A percentile compares a stretch with the other conserved stretches of the same genome.
Evolutionary conservation across 163 green algal genomes (phyloP).

Genomic region (Chloroidium sp.): DNA sequence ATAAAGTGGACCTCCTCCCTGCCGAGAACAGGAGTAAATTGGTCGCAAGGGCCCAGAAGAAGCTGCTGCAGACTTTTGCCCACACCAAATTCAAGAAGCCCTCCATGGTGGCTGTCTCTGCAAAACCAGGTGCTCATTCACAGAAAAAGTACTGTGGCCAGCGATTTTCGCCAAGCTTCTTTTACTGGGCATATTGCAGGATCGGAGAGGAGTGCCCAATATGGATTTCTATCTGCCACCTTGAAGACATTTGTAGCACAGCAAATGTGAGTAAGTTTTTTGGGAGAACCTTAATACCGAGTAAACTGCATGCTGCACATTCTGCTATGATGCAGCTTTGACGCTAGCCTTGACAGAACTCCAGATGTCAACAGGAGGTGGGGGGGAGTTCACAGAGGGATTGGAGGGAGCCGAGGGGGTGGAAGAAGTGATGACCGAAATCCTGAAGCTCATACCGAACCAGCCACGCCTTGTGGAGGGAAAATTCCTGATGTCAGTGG

Average conservation of each 20-base stretch:
- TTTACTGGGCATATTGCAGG: too few relatives aligned
- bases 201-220: too few relatives aligned
- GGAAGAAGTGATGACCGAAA: conserved; percentile 35
- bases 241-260: too few relatives aligned
- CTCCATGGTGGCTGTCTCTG: conserved; percentile 61
- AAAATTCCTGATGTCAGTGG: conserved; percentile 79
- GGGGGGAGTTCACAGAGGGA: conserved; percentile 1
- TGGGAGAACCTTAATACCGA: too few relatives aligned
- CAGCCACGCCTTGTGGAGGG: conserved; percentile 1
- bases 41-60: conserved; percentile 67
- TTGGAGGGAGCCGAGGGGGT: conserved; percentile 15
- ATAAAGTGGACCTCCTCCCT: conserved; percentile 74
- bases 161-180: too few relatives aligned
- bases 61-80: conserved; percentile 60
- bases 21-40: conserved; percentile 32
- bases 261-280: too few relatives aligned
- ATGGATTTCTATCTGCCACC: too few relatives aligned
- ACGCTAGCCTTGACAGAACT: too few relatives aligned
- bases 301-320: too few relatives aligned
- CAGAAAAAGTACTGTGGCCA: too few relatives aligned
- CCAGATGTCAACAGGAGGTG: neutral
- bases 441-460: conserved; percentile 31
- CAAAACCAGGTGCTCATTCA: conserved; percentile 38
- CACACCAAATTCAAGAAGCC: conserved; percentile 78
- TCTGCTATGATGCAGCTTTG: too few relatives aligned